phyloP scores from a whole-genome alignment of 495 filamentous ascomycete genomes.

The Neurospora terricola region DNA sequence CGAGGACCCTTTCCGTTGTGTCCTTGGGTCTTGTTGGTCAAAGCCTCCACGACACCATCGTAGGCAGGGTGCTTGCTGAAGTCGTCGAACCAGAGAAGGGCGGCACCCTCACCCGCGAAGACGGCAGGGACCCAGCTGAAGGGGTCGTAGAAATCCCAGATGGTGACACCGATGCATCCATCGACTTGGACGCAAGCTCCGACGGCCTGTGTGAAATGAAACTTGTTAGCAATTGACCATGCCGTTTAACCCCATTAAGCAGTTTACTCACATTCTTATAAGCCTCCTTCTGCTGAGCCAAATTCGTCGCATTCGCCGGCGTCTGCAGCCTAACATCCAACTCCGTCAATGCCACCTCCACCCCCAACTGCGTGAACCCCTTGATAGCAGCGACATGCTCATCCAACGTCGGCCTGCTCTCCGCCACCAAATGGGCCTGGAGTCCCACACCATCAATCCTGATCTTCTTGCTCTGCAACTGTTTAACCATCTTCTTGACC shows the following conservation, averaged over 20 bases:
- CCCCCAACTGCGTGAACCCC: conserved; percentile 31
- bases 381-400: conserved; percentile 34
- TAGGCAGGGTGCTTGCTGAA: conserved; percentile 50
- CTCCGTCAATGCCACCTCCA: conserved; percentile 48
- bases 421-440: conserved; percentile 47
- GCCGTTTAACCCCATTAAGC: too few relatives aligned
- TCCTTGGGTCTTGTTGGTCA: conserved; percentile 4
- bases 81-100: conserved; percentile 41
- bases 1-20: neutral
- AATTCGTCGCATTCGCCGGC: conserved; percentile 33
- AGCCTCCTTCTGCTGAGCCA: conserved; percentile 45
- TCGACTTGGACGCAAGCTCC: conserved; percentile 47
- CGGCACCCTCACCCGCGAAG: conserved; percentile 45
- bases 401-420: conserved; percentile 31
- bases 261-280: conserved; percentile 38
- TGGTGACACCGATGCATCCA: conserved; percentile 56
- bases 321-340: conserved; percentile 46
- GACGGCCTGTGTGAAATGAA: conserved; percentile 19
- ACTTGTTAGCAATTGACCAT: neutral
- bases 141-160: conserved; percentile 51
- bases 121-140: conserved; percentile 50
- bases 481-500: conserved; percentile 12
- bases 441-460: conserved; percentile 41
- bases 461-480: conserved; percentile 35
- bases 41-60: conserved; percentile 20